A percentile compares a stretch with the other conserved stretches of the same genome.
Evolutionary conservation across 768 basidiomycete species (phyloP).

Genomic region (Collybia sp.): DNA sequence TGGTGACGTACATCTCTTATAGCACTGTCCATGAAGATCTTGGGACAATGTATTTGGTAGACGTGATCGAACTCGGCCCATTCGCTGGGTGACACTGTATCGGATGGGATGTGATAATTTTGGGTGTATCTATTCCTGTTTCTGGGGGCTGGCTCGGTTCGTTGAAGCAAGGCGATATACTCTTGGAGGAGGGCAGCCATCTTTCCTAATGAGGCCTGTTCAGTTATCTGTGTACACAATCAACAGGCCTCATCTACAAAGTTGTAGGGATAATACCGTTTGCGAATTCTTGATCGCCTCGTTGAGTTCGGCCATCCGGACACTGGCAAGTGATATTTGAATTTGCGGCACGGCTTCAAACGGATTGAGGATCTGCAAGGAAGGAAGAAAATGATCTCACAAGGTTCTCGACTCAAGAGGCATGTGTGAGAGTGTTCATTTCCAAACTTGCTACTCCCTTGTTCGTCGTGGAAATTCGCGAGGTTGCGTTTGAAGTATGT

Average conservation of each 20-base stretch:
- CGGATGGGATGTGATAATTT: conserved; percentile 63
- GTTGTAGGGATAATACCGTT: too few species aligned
- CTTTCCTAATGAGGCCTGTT: conserved; percentile 21
- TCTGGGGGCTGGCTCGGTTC: conserved; percentile 33
- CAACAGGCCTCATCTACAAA: background rate
- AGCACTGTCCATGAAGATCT: conserved; percentile 69
- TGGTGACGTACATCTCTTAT: conserved; percentile 71
- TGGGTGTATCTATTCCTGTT: conserved; percentile 26
- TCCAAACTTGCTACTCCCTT: conserved; percentile 75
- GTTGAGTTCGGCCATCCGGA: conserved; percentile 50
- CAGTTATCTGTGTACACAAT: background rate
- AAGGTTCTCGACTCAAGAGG: conserved; percentile 65
- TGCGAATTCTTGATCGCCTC: conserved; percentile 8
- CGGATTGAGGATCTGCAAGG: conserved; percentile 3
- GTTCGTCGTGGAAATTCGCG: conserved; percentile 31
- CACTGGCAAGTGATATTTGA: conserved; percentile 55
- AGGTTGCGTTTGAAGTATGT: conserved; percentile 70
- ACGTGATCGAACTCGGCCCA: conserved; percentile 87
- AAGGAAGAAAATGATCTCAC: conserved; percentile 34
- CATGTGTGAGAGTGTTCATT: conserved; percentile 80
- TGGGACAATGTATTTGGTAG: conserved; percentile 86
- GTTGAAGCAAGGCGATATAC: conserved; percentile 52
- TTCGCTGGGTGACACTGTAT: conserved; percentile 62
- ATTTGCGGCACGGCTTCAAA: conserved; percentile 54
- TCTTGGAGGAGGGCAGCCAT: conserved; percentile 59